Conservation (phyloP, 1,284 basidiomycete species). For the Peniophora sp. region DNA sequence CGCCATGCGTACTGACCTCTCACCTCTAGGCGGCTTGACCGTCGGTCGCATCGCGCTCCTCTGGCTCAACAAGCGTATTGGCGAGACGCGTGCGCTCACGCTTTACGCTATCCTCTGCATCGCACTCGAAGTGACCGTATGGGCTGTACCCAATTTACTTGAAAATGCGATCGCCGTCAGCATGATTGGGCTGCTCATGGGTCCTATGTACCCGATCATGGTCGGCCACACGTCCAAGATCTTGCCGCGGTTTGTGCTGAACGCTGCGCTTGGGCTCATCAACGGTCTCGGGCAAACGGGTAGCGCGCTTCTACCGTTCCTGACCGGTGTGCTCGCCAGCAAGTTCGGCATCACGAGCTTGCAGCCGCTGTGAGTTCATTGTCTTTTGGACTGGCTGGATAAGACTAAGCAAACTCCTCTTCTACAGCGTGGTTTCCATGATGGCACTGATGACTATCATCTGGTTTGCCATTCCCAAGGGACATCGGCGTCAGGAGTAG, state of each 20-base stretch:
- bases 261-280: slow-evolving; percentile 62
- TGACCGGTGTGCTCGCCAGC: slow-evolving; percentile 47
- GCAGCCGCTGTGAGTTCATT: slow-evolving; percentile 28
- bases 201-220: slow-evolving; percentile 48
- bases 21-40: slow-evolving; percentile 41
- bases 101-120: slow-evolving; percentile 45
- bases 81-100: slow-evolving; percentile 45
- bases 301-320: slow-evolving; percentile 58
- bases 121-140: slow-evolving; percentile 51
- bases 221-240: slow-evolving; percentile 51
- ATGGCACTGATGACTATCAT: slow-evolving; percentile 28
- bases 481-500: neutral
- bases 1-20: neutral
- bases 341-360: slow-evolving; percentile 48
- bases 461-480: slow-evolving; percentile 22
- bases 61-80: slow-evolving; percentile 55
- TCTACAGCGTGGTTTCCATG: slow-evolving; percentile 27
- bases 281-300: slow-evolving; percentile 61
- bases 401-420: neutral
- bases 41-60: slow-evolving; percentile 47
- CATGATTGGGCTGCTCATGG: slow-evolving; percentile 46
- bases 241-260: slow-evolving; percentile 55
- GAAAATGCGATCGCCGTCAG: slow-evolving; percentile 53
- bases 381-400: neutral
- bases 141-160: slow-evolving; percentile 54